phyloP scores from a whole-genome alignment of 2,329 filamentous ascomycete genomes.

The Penicillium fuscoglaucum region DNA sequence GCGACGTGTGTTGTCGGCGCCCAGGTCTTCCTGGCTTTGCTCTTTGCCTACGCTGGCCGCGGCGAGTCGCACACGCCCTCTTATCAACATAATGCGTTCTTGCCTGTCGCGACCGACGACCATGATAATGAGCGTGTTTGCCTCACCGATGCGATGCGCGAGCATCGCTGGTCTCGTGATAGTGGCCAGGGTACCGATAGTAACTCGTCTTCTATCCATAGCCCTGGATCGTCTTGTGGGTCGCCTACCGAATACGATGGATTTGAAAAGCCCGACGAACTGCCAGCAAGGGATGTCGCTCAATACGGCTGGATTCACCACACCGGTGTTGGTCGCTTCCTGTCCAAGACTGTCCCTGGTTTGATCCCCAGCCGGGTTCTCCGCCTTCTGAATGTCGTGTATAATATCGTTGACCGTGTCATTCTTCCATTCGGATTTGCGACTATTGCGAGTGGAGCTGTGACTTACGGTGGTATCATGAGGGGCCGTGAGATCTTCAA shows the following conservation, averaged over 20 bases:
- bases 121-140: constrained; percentile 47
- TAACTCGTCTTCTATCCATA: constrained; percentile 65
- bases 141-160: constrained; percentile 36
- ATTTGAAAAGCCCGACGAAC: constrained; percentile 48
- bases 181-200: constrained; percentile 74
- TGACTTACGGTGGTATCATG: constrained; percentile 80
- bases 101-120: constrained; percentile 60
- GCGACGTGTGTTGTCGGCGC: constrained; percentile 69
- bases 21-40: constrained; percentile 68
- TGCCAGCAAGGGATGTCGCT: constrained; percentile 42
- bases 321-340: constrained; percentile 50
- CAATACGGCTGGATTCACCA: constrained; percentile 47
- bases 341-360: constrained; percentile 56
- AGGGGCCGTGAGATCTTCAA: constrained; percentile 71
- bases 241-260: constrained; percentile 51
- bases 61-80: constrained; percentile 34
- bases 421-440: constrained; percentile 78
- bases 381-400: constrained; percentile 59
- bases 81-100: constrained; percentile 60
- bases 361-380: constrained; percentile 60
- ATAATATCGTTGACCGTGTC: constrained; percentile 70
- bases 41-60: constrained; percentile 61
- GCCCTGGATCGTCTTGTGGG: constrained; percentile 62
- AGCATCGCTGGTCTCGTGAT: constrained; percentile 65
- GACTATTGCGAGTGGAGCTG: constrained; percentile 68